Base-by-base conservation (phyloP, 768 basidiomycete species). In the Tricholomella constricta region DNA sequence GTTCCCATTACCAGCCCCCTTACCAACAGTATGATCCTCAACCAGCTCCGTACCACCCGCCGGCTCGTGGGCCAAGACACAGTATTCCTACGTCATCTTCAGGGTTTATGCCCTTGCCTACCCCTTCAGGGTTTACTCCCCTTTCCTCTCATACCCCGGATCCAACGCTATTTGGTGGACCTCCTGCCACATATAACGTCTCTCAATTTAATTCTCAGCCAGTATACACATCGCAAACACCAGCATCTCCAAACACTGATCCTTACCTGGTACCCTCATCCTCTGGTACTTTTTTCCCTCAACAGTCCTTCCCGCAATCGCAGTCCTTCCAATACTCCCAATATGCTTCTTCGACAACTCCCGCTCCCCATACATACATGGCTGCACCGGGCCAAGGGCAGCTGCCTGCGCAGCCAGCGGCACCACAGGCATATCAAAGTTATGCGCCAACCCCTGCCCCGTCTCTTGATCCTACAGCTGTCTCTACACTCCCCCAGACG, bases 71-170 rank as follows among this genome's bases (percentile, higher is more conserved):
- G 29, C 82, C 87, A 11, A 77, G 89, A 47, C 84, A 86, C 58
- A 89, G 85, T 59, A 71, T 88, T 53, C 86, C 88, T 17, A 62
- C 80, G 1, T 70, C 82, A 6, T 83, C 88, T 0, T 87, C 88
- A 10, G 88, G 89, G 11, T 91, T 89, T 60, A 71, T 81, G 48
- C 84, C 88, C 34, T 62, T 86, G 40, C 64, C 76, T 23, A 76
- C 68, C 34, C 62, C 75, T 11, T 67, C 77, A 6, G 65, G 69
- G 44, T 78, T 77, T 60, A 51, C 65, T n/a, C 68, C 74, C 19
- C 61, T 72, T 48, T 58, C 72, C n/a, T 74, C 80, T 37, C 79
- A 80, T 59, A 71, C 77, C 15, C 73, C 79, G 19, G 67, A 66
- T 32, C 56, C 62, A 26, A 44, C 37, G 9, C 37, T 52, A 19